These are phyloP conservation scores for Scheffersomyces lignicola DNA, from an alignment of 1,139 yeast genomes.

Conservation along the genomic window DNA sequence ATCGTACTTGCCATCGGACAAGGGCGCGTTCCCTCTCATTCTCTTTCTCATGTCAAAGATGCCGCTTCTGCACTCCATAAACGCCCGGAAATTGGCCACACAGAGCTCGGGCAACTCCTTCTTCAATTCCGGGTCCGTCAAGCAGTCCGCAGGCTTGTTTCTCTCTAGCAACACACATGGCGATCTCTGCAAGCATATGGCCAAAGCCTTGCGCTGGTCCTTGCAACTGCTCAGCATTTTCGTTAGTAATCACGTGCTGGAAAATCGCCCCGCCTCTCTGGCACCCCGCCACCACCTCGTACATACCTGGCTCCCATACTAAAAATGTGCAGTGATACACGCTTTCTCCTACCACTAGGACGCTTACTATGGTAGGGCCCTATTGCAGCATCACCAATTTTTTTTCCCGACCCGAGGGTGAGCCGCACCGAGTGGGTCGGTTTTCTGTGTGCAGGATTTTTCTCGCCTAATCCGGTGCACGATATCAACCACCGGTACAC, in stretches of 20 bases:
- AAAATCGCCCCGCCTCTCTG: neutral
- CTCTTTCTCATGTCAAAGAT: slow-evolving; percentile 88
- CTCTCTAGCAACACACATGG: slow-evolving; percentile 94
- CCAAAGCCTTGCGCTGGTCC: slow-evolving; percentile 90
- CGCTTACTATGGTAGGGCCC: no score
- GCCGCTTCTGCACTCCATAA: slow-evolving; percentile 85
- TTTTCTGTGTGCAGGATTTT: no score
- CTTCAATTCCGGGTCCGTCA: slow-evolving; percentile 75
- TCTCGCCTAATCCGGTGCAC: no score
- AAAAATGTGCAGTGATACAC: neutral
- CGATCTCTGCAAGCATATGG: slow-evolving; percentile 91
- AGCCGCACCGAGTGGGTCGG: no score
- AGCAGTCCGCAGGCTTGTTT: slow-evolving; percentile 85
- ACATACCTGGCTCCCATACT: slow-evolving; percentile 37
- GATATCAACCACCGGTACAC: no score
- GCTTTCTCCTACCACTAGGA: no score
- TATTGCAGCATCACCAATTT: no score
- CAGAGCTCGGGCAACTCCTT: slow-evolving; percentile 85
- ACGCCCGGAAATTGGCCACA: slow-evolving; percentile 78
- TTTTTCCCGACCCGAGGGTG: no score
- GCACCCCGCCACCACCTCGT: neutral
- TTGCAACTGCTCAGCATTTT: slow-evolving; percentile 63
- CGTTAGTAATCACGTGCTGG: slow-evolving; percentile 13
- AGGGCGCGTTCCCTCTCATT: slow-evolving; percentile 90
- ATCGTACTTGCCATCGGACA: slow-evolving; percentile 90